Evolutionary conservation across 2,329 filamentous ascomycete species (phyloP), one percentile per base, ranked within the genome.

Genomic region (Pseudogymnoascus sp.): DNA sequence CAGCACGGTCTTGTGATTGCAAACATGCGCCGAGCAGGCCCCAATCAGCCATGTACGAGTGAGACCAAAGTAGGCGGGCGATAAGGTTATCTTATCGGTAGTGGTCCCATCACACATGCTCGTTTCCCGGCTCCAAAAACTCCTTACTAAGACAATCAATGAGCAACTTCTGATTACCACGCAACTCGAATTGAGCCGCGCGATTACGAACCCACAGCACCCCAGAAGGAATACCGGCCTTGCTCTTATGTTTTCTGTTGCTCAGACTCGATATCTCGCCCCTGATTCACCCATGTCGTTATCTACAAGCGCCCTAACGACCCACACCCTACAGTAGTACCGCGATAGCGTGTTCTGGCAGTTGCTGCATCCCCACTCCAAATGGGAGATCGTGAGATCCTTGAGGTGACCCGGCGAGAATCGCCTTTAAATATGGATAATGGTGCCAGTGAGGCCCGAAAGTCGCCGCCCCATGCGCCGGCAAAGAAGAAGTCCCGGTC

Each of bases 401-500:
- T 57, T n/a, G 50, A 57, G 50, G 50, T 57, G 28, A 33, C 50
- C 50, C 50, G 28, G 28, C 50, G 50, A 26, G 28, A 57, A 57
- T 57, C 50, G 21, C 50, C 50, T 57, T 31, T 33, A 33, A 57
- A 57, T 57, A 57, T 57, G 50, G 50, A 57, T 9, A 33, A 33
- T 33, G 50, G 50, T 33, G 19, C 50, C 19, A 57, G n/a, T 33
- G 50, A 57, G 50, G 10, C 17, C 9, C 50, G 28, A 28, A 57
- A 57, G 26, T 57, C 28, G 10, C 50, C 50, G 50, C 26, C 47
- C 10, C 47, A 33, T 9, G 47, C 47, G 50, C 62, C 62, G 19
- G n/a, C 50, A 19, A 61, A 63, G 36, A 40, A 67, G 19, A 73
- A 70, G 66, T 72, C 72, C 64, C 72, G 71, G 63, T 70, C 71